Evolutionary conservation across 2,329 filamentous ascomycete species (phyloP), one percentile per base, ranked within the genome.

Genomic region (Exophiala sideris): DNA sequence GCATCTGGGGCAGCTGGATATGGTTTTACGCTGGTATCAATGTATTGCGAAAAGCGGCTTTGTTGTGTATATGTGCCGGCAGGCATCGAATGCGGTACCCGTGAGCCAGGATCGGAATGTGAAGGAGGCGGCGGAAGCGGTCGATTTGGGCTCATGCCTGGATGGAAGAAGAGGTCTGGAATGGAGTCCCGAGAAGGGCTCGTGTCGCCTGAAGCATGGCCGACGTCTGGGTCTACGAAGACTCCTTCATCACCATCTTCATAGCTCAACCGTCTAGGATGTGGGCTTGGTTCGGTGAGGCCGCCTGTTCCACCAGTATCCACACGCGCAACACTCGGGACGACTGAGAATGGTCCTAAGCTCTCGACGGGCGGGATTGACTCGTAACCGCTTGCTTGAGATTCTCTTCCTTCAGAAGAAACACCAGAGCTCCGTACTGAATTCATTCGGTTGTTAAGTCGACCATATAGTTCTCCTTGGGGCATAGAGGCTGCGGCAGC

Each of bases 271-370:
- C 90, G 83, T 61, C 91, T 75, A 40, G 69, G 70, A 57, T 73
- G 81, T 5, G 77, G 78, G 46, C 79, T 83, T 2, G 91, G 91
- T 54, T 88, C 82, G 58, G 91, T 85, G 24, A 96, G 73, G 1
- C 94, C 94, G 38, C 92, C 94, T n/a, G 91, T 96, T 6, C 89
- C 91, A 46, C 84, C 88, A 44, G 89, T 91, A 70, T 97, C 92
- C 47, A 96, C 87, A 50, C 88, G 82, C 5, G 87, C 89, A 50
- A 84, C 79, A 11, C 69, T 76, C 21, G 57, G 57, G 16, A 48
- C 49, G 61, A 82, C 78, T 8, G 79, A 67, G 21, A 86, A 85
- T 3, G 82, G 79, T 63, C 83, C 80, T 2, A 81, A 75, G 11
- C 76, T 71, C 55, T 82, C 76, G 51, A 78, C 76, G 40, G 79